Base-by-base conservation (phyloP, 768 basidiomycete genomes). In the Imleria badia region DNA sequence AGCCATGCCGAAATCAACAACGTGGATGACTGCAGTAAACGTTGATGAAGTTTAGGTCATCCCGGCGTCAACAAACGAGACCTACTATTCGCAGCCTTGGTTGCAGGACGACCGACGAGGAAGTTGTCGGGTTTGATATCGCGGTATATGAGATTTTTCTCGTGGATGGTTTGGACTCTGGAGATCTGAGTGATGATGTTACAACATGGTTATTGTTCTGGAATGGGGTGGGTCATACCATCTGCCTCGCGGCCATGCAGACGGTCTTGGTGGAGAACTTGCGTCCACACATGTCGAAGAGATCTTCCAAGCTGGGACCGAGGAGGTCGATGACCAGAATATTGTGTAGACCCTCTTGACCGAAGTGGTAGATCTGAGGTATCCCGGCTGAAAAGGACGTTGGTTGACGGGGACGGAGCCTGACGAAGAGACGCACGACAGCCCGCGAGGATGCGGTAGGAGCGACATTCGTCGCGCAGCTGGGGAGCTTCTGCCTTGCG, bases 81-180 rank as follows among this genome's bases (percentile, higher is more conserved):
- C 66, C 57, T 47, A 93, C 90, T 75, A 60, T 95, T 96, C 15
- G 92, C 81, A 43, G 81, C 84, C 76, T 98, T 98, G 20, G 94
- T 97, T 35, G 86, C 87, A 10, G 96, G 87, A 20, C 96, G 87
- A 35, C 97, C 97, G 68, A 98, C 89, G 61, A 99, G 82, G 72
- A 99, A 99, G 75, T 99, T 99, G 77, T 98, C 97, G 11, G 97
- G 97, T 73, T 99, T 99, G 78, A 99, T 98, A 72, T 99, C 97
- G 51, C 97, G 90, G 72, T 99, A 98, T 65, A 99, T 98, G 66
- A 99, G 84, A 74, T 97, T 98, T 82, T 98, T 98, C 75, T 98
- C 96, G 73, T 99, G 97, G 48, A 99, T 98, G 17, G 91, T 96
- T 73, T 98, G 96, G 19, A 97, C 94, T 64, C 97, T 86, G 46